Evolutionary conservation across 2,329 filamentous ascomycete genomes (phyloP), one percentile per base, ranked within the genome.

Genomic region (Lachnellula arida): DNA sequence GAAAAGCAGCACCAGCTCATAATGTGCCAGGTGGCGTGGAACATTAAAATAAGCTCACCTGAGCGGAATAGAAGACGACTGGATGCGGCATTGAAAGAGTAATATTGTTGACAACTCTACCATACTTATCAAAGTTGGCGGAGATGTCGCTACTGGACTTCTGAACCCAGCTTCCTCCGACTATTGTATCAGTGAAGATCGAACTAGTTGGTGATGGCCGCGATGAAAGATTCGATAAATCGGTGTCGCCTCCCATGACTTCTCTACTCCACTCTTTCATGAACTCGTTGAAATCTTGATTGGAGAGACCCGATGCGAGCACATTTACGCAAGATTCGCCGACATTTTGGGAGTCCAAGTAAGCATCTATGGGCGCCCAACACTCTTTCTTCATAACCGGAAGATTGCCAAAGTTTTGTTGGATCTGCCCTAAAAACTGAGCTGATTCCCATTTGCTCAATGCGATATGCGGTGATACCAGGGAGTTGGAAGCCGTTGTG

Each of bases 41-140:
- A 19, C 19, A 19, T 19, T 19, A 19, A 19, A 19, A 19, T 19
- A 19, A 19, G 19, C 19, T 19, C 19, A 19, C 25, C 15, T 39
- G 15, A 11, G 43, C 43, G 5, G 54, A 52, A 14, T 56, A 56
- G 32, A 52, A 56, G 25, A 56, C 54, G 4, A 56, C 54, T 46
- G 54, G 54, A 40, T 56, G 54, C 7, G 54, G 54, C 54, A 56
- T 56, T 40, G 54, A 56, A 28, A 56, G 54, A 2, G 54, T 56
- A 22, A 56, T 53, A 28, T 56, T 56, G n/a, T 56, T 56, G 25
- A 56, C 54, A 40, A 56, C 37, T 49, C 54, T 49, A 19, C 54
- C 43, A 37, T 56, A 49, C 23, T 23, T 43, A 11, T 6, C 28
- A 53, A 37, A 56, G 19, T 53, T 52, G 11, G 43, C 14, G 15